Base-by-base conservation (phyloP, 1,139 yeast species). In the Casaregolazyma suthepensis region DNA sequence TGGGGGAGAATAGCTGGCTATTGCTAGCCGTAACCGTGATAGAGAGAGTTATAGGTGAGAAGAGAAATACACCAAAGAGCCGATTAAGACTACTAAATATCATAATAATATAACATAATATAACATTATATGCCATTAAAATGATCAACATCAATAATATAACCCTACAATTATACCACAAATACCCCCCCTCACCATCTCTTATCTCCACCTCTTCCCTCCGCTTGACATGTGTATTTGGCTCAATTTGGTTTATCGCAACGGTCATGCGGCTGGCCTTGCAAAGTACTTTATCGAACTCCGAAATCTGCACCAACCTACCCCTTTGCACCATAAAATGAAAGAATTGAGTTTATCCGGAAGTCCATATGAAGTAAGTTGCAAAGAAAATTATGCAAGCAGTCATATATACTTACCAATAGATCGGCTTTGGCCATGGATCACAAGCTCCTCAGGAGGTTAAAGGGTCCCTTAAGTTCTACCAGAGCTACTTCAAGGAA, bases 391-490 rank as follows among this genome's bases (percentile, higher is more conserved):
- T 23, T 45, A 13, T 9, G 10, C n/a, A n/a, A 7, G 7, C 15
- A 2, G 3, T 18, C 4, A 10, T 7, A 4, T 22, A 9, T n/a
- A n/a, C 17, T 17, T 17, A 47, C 18, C 40, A n/a, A n/a, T 22
- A 63, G 63, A 62, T 65, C 50, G 69, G 69, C 10, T 51, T 54
- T 43, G 55, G 56, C 31, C 68, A 65, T 44, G 69, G 69, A 46
- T 49, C 54, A 1, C 54, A 56, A 15, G 69, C 66, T n/a, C 53
- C 56, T n/a, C 54, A 57, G 7, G 57, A 58, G 48, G 64, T 65
- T 35, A 52, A 48, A 26, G 60, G 61, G 31, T 61, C 66, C 18
- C 51, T 62, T 18, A 48, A 46, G 20, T 61, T 62, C 53, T 65
- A 65, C 54, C 54, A 56, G 43, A 52, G 54, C 9, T 63, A 56